These are phyloP conservation scores for Sclerotinia spermophila DNA, from an alignment of 2,329 filamentous ascomycete species.

Conservation along the genomic window DNA sequence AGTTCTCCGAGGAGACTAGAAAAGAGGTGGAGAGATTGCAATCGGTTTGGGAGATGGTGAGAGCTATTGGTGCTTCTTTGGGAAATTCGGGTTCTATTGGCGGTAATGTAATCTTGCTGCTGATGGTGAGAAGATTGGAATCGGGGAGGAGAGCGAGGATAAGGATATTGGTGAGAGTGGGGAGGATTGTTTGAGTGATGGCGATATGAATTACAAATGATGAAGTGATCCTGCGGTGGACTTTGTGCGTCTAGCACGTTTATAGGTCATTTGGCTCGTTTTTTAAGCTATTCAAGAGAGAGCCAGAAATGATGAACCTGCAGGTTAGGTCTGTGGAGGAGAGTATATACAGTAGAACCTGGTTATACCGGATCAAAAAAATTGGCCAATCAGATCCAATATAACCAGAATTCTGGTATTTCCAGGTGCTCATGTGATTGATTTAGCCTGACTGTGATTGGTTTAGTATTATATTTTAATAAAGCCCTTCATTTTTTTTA, in stretches of 20 bases:
- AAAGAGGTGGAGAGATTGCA: neutral
- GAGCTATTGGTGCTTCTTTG: neutral
- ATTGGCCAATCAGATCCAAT: no score
- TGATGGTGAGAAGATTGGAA: neutral
- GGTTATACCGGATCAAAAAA: no score
- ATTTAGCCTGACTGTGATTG: no score
- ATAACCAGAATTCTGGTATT: no score
- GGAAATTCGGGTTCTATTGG: neutral
- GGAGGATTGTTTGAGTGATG: neutral
- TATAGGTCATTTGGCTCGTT: neutral
- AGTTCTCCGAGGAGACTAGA: neutral
- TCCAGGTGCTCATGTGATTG: no score
- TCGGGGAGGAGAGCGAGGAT: neutral
- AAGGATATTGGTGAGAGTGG: neutral
- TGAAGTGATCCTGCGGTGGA: neutral
- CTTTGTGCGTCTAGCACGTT: neutral
- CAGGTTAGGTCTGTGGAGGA: accelerated
- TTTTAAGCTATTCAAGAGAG: accelerated
- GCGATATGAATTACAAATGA: neutral
- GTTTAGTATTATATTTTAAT: no score
- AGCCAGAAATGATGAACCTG: accelerated
- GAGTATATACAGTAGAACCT: neutral
- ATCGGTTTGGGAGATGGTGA: neutral
- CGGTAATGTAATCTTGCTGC: accelerated
- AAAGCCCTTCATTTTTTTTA: no score